phyloP scores from a whole-genome alignment of 192 early-diverging fungal species.

The Funneliformis geosporum region DNA sequence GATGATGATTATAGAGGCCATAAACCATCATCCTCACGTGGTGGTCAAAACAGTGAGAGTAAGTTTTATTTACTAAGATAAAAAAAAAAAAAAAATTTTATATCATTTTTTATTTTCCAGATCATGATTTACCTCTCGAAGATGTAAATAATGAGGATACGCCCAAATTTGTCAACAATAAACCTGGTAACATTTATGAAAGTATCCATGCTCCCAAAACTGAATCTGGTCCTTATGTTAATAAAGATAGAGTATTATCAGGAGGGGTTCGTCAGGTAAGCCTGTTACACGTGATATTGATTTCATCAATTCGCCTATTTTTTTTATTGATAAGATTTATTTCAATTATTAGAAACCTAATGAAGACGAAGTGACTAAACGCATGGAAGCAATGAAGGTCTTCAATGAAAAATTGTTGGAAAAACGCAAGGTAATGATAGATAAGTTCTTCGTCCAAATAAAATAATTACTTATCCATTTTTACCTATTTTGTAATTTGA shows the following conservation, averaged over 20 bases:
- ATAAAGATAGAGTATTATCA: slow-evolving; percentile 14
- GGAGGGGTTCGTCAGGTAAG: slow-evolving; percentile 12
- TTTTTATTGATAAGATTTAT: not conserved
- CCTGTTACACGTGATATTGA: not conserved
- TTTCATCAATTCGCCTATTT: not conserved
- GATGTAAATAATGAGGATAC: not conserved
- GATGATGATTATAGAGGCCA: not conserved
- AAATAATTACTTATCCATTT: not conserved
- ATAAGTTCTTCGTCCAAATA: not conserved
- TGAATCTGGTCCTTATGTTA: slow-evolving; percentile 10
- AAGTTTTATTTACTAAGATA: not conserved
- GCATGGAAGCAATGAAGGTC: not conserved
- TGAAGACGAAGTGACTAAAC: slow-evolving; percentile 9
- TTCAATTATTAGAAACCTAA: slow-evolving; percentile 1
- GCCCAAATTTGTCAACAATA: not conserved
- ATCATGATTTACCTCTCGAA: not conserved
- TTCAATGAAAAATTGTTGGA: slow-evolving; percentile 14
- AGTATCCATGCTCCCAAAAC: not conserved
- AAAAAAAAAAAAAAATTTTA: no score
- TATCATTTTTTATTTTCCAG: not conserved
- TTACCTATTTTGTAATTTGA: not conserved
- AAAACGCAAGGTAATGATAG: slow-evolving; percentile 18
- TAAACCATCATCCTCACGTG: not conserved
- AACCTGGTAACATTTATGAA: not conserved
- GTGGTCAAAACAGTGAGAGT: not conserved